Percentiles rank a stretch among this genome's conserved stretches.
These are phyloP conservation scores for Coniella vitis DNA, from an alignment of 2,329 filamentous ascomycete species.

Conservation along the genomic window DNA sequence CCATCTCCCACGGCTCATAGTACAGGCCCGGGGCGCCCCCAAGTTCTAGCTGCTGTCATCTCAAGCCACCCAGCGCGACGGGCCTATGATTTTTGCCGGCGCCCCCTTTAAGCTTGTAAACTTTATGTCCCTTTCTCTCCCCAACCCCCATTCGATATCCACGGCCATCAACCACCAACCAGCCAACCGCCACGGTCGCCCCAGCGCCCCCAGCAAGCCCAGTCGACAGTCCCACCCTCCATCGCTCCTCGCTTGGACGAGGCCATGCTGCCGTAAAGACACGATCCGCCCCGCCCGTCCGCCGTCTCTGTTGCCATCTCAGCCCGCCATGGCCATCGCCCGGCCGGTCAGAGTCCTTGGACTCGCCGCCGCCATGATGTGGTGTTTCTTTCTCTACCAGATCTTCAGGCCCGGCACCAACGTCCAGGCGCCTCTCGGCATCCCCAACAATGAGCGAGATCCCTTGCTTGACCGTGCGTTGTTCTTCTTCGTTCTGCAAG, in stretches of 20 bases:
- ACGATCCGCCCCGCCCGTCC: background rate
- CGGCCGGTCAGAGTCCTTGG: constrained; percentile 76
- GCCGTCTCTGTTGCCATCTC: constrained; percentile 8
- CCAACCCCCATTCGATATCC: background rate
- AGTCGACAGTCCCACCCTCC: background rate
- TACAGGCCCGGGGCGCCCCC: no score
- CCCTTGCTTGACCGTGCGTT: constrained; percentile 79
- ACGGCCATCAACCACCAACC: constrained; percentile 3
- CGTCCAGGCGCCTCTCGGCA: constrained; percentile 31
- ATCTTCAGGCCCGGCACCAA: constrained; percentile 54
- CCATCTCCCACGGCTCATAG: background rate
- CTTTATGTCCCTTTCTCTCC: background rate
- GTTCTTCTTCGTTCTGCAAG: constrained; percentile 1
- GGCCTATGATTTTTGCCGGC: no score
- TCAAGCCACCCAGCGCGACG: no score
- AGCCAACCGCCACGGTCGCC: constrained; percentile 4
- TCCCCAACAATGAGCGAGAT: constrained; percentile 55
- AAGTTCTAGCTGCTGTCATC: no score
- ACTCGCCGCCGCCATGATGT: constrained; percentile 62
- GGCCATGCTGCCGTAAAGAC: constrained; percentile 15
- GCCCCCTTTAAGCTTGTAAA: constrained; percentile 10
- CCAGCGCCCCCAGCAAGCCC: constrained; percentile 6
- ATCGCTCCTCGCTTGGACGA: constrained; percentile 1
- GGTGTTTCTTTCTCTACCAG: constrained; percentile 73
- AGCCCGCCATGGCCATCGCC: constrained; percentile 68